phyloP scores from a whole-genome alignment of 2,329 filamentous ascomycete genomes.

The Alternaria consortialis region DNA sequence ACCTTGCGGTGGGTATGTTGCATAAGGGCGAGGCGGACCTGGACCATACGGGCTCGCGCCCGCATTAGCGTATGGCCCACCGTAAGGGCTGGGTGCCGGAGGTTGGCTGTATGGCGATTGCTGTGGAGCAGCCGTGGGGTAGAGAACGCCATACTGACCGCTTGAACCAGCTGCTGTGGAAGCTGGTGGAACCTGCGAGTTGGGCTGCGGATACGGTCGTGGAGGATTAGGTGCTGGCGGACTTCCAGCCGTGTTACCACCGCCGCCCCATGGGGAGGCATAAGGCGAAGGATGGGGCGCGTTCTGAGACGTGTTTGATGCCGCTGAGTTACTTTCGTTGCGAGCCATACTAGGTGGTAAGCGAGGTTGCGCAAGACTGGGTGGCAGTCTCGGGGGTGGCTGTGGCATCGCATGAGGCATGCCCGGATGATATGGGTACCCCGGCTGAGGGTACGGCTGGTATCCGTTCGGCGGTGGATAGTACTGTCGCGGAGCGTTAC shows the following conservation, averaged over 20 bases:
- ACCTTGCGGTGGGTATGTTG: conserved; percentile 36
- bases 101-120: conserved; percentile 28
- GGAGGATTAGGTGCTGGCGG: conserved; percentile 36
- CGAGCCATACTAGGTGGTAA: conserved; percentile 50
- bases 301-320: conserved; percentile 36
- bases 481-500: conserved; percentile 43
- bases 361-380: conserved; percentile 42
- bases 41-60: conserved; percentile 41
- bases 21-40: conserved; percentile 37
- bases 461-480: conserved; percentile 46
- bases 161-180: conserved; percentile 33
- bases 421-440: conserved; percentile 41
- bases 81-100: conserved; percentile 36
- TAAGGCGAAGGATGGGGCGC: conserved; percentile 45
- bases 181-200: conserved; percentile 36
- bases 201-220: conserved; percentile 42
- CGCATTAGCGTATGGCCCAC: conserved; percentile 41
- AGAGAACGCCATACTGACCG: conserved; percentile 48
- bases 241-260: conserved; percentile 39
- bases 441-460: conserved; percentile 37
- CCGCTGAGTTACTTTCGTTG: conserved; percentile 32
- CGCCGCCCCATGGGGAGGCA: conserved; percentile 49
- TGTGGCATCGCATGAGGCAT: conserved; percentile 45
- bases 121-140: conserved; percentile 43
- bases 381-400: conserved; percentile 40